Evolutionary conservation across 2,329 filamentous ascomycete genomes (phyloP).

Genomic region (Neoascochyta sp.): DNA sequence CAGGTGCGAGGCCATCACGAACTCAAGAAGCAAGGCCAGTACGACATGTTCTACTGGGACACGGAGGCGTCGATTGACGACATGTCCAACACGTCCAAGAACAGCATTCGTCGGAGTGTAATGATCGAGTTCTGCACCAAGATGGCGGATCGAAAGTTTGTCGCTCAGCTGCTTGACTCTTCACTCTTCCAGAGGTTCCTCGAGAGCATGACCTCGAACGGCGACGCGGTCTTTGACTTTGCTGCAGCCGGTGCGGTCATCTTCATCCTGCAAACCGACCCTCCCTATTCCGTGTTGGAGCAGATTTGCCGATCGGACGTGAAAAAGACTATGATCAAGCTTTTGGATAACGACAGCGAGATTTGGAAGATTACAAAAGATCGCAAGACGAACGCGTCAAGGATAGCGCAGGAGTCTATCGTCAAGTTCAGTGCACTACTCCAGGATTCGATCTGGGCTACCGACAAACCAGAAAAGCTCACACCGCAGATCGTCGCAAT

Average conservation of each 20-base stretch:
- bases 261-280: constrained; percentile 59
- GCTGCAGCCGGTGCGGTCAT: constrained; percentile 61
- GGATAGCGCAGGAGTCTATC: constrained; percentile 57
- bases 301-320: constrained; percentile 56
- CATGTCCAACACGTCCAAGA: constrained; percentile 46
- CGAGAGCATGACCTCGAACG: constrained; percentile 50
- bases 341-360: constrained; percentile 53
- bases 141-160: constrained; percentile 58
- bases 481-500: constrained; percentile 63
- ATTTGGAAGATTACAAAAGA: constrained; percentile 61
- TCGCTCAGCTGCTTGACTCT: constrained; percentile 69
- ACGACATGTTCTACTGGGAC: constrained; percentile 54
- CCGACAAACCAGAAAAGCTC: constrained; percentile 48
- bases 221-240: constrained; percentile 53
- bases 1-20: constrained; percentile 59
- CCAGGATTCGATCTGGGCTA: constrained; percentile 59
- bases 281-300: constrained; percentile 57
- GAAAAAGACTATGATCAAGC: constrained; percentile 52
- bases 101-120: constrained; percentile 49
- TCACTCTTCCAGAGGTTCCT: constrained; percentile 68
- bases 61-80: constrained; percentile 58
- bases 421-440: constrained; percentile 51
- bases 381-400: constrained; percentile 66
- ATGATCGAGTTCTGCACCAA: constrained; percentile 56
- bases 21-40: constrained; percentile 56